Evolutionary conservation across 106 monocot genomes (phyloP).

Genomic region (Dendrobium catenatum): DNA sequence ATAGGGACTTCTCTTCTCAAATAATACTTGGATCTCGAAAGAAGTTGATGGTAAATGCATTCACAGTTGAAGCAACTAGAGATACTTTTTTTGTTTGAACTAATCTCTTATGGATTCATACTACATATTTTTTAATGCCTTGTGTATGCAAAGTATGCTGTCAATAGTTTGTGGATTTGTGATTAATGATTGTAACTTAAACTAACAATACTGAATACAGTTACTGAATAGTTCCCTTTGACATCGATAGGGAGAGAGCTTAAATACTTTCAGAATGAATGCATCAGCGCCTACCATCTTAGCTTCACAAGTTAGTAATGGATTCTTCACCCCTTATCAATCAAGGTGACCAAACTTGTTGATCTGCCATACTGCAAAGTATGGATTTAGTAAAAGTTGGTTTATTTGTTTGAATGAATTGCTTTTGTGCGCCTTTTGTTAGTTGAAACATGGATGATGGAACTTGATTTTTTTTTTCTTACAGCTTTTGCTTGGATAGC

Average conservation of each 20-base stretch:
- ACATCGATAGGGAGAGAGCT: constrained; percentile 62
- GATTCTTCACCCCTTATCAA: constrained; percentile 80
- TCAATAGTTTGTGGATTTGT: no score
- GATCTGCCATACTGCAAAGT: not conserved
- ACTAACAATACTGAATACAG: not conserved
- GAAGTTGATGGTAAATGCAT: constrained; percentile 41
- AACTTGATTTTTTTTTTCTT: not conserved
- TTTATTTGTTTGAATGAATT: constrained; percentile 1
- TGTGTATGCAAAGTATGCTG: no score
- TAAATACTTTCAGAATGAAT: constrained; percentile 50
- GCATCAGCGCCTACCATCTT: constrained; percentile 41
- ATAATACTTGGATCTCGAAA: constrained; percentile 51
- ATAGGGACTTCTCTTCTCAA: constrained; percentile 56
- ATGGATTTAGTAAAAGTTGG: not conserved
- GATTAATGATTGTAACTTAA: not conserved
- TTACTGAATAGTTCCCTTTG: no score
- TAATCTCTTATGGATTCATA: not conserved
- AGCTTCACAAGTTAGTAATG: constrained; percentile 57
- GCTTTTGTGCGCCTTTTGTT: not conserved
- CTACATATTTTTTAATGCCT: no score
- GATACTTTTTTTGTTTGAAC: not conserved
- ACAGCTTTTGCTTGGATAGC: constrained; percentile 77
- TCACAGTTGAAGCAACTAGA: not conserved
- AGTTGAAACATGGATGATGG: not conserved
- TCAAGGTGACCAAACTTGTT: constrained; percentile 35